Evolutionary conservation across 495 filamentous ascomycete genomes (phyloP), one percentile per base, ranked within the genome.

Genomic region (Jackrogersella multiformis): DNA sequence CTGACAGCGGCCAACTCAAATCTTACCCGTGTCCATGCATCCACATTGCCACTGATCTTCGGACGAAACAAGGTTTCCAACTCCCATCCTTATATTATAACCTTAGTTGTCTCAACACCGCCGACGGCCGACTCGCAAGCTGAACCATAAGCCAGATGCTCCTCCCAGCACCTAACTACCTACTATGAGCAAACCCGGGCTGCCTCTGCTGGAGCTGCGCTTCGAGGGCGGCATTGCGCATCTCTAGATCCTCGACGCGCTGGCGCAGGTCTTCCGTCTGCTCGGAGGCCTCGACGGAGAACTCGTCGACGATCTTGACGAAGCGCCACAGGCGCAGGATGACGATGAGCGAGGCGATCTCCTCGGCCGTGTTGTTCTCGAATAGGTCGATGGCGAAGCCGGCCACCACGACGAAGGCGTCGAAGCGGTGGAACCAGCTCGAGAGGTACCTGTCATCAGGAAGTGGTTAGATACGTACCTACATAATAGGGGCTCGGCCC

Each of bases 271-370:
- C 69, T 41, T 83, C 69, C 13, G 60, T 64, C 55, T 60, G 77
- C 74, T 89, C 86, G 32, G 81, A 74, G 26, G 83, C 85, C 4
- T 82, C 86, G n/a, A 85, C 79, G 24, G 81, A 82, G 48, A 89
- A 76, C 75, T 89, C 87, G 54, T 90, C 86, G 13, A 87, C 79
- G 52, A 90, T 88, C 77, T 90, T 88, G 68, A 90, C 84, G 32
- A 92, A 81, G 23, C 89, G 82, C 86, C 88, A 89, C 1, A 92
- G 77, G 53, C 89, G 82, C 52, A 91, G 73, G 2, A 88, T 77
- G 44, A 91, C 80, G 28, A 90, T 81, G 1, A 90, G 77, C 2
- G 85, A 87, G 4, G 82, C 87, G 5, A 89, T 80, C 73, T 90
- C 85, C 72, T 87, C 85, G 4, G 83, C 73, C 2, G 85, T 73